Evolutionary conservation across 2,329 filamentous ascomycete genomes (phyloP).

Genomic region (Pezicula rhizophila): DNA sequence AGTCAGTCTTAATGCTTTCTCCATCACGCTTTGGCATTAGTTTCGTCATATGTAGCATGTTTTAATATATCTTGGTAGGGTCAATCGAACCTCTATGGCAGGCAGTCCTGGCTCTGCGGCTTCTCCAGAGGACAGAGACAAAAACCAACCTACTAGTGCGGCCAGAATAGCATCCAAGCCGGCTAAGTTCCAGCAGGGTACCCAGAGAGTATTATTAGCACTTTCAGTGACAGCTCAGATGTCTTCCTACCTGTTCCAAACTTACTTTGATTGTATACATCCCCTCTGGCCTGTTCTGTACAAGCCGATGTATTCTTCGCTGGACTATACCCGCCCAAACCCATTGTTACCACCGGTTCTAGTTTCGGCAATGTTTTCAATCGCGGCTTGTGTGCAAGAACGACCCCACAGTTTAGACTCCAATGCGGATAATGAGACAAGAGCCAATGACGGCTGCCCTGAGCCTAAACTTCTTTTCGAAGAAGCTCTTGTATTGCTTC

Average conservation of each 20-base stretch:
- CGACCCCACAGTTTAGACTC: slow-evolving; percentile 9
- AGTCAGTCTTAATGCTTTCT: slow-evolving; percentile 9
- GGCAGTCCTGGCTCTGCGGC: neutral
- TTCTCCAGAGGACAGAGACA: neutral
- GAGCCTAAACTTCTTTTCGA: slow-evolving; percentile 18
- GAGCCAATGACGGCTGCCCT: slow-evolving; percentile 6
- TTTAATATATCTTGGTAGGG: neutral
- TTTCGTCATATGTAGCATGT: too few species aligned
- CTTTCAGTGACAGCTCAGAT: slow-evolving; percentile 10
- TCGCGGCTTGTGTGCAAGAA: slow-evolving; percentile 22
- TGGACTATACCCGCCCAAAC: slow-evolving; percentile 19
- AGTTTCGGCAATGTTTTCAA: slow-evolving; percentile 22
- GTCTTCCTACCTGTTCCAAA: slow-evolving; percentile 22
- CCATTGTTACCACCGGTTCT: slow-evolving; percentile 19
- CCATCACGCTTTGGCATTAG: neutral
- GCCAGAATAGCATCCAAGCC: too few species aligned
- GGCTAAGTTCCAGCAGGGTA: neutral
- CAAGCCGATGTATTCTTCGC: slow-evolving; percentile 23
- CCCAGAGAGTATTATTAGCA: neutral
- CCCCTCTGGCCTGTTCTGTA: slow-evolving; percentile 26
- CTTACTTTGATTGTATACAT: slow-evolving; percentile 25
- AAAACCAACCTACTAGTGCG: too few species aligned
- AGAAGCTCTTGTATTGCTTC: slow-evolving; percentile 16
- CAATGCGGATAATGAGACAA: slow-evolving; percentile 5
- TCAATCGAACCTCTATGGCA: too few species aligned